Conservation (phyloP, 768 basidiomycete species). For the Termitomyces titanicus region DNA sequence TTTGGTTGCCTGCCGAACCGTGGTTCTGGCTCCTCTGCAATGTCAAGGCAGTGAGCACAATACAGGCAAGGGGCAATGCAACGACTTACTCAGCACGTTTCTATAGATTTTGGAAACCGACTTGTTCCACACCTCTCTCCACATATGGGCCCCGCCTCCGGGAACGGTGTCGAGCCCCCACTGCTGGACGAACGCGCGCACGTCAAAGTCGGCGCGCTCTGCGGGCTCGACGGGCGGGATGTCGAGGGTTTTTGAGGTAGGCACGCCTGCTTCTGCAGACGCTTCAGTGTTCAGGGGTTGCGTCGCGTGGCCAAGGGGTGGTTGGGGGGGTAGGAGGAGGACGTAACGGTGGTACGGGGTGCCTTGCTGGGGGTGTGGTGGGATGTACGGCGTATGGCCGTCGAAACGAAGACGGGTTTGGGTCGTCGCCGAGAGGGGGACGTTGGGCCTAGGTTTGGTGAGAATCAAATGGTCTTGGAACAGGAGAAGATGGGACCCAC, state of each 20-base stretch:
- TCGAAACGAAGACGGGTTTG: slow-evolving; percentile 39
- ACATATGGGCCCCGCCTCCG: slow-evolving; percentile 82
- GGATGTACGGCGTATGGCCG: slow-evolving; percentile 72
- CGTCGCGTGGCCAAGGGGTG: slow-evolving; percentile 28
- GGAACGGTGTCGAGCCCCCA: slow-evolving; percentile 49
- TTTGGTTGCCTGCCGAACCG: slow-evolving; percentile 51
- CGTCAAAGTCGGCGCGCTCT: slow-evolving; percentile 59
- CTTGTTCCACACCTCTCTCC: slow-evolving; percentile 73
- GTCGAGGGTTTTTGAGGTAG: slow-evolving; percentile 35
- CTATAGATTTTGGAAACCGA: slow-evolving; percentile 61
- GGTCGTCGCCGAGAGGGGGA: slow-evolving; percentile 65
- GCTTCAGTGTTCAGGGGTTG: slow-evolving; percentile 33
- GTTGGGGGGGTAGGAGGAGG: slow-evolving; percentile 71
- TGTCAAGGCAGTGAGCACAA: slow-evolving; percentile 5
- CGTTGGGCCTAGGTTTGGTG: slow-evolving; percentile 60
- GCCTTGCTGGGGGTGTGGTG: slow-evolving; percentile 87
- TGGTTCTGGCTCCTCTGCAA: slow-evolving; percentile 45
- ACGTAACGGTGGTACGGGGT: slow-evolving; percentile 34
- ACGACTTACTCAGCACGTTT: slow-evolving; percentile 61
- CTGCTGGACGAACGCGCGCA: slow-evolving; percentile 55
- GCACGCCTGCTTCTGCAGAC: slow-evolving; percentile 24
- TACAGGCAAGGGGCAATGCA: slow-evolving; percentile 1
- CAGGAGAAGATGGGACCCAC: slow-evolving; percentile 38
- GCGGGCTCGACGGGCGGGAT: slow-evolving; percentile 44
- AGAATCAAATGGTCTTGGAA: slow-evolving; percentile 7